Evolutionary conservation across 768 basidiomycete species (phyloP).

Genomic region (Suillus alpinus): DNA sequence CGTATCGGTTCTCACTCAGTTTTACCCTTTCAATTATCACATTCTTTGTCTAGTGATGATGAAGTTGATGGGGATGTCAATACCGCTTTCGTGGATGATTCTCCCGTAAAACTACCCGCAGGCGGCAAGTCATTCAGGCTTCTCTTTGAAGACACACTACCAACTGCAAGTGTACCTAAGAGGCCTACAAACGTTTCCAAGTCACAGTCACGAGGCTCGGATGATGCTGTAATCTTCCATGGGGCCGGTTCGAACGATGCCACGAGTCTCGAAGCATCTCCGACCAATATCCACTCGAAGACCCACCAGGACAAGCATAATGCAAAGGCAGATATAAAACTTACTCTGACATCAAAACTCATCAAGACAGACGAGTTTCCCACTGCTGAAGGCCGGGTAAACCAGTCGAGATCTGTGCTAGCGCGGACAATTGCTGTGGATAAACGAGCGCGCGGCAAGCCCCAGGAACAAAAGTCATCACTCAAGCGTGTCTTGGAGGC

Average conservation of each 20-base stretch:
- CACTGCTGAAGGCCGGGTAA: background rate
- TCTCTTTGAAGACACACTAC: conserved; percentile 58
- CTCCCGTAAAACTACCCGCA: conserved; percentile 61
- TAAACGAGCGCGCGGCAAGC: background rate
- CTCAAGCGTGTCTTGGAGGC: conserved; percentile 41
- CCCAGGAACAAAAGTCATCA: conserved; percentile 27
- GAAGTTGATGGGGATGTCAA: conserved; percentile 33
- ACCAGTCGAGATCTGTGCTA: background rate
- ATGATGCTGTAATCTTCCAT: background rate
- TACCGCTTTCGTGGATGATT: conserved; percentile 62
- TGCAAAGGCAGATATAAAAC: background rate
- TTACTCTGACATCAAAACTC: background rate
- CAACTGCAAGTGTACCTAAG: conserved; percentile 16
- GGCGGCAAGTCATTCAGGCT: conserved; percentile 62
- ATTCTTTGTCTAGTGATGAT: conserved; percentile 32
- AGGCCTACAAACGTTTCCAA: conserved; percentile 4
- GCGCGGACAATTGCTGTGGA: background rate
- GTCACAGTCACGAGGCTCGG: background rate
- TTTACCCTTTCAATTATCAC: conserved; percentile 36
- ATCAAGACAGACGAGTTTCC: background rate
- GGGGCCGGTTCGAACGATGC: conserved; percentile 3
- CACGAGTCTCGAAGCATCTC: conserved; percentile 1
- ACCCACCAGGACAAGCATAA: no score
- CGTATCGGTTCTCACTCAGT: conserved; percentile 45
- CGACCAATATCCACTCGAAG: background rate